Evolutionary conservation across 2,329 filamentous ascomycete genomes (phyloP), one percentile per base, ranked within the genome.

Genomic region (Elsinoe batatas): DNA sequence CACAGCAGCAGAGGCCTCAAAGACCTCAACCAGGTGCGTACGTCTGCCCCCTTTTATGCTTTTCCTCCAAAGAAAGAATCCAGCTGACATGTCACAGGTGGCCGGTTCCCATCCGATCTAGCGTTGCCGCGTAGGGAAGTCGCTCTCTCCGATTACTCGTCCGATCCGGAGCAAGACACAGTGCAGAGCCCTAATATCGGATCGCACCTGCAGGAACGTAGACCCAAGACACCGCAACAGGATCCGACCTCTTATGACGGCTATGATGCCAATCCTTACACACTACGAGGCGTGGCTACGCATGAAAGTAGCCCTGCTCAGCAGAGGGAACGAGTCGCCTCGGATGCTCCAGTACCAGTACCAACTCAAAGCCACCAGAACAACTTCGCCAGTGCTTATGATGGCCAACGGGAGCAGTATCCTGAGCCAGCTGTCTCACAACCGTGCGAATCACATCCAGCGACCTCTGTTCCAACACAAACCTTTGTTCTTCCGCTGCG

Each of bases 101-200:
- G 91, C 77, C 84, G 91, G 72, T 98, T 98, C 76, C 91, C 91
- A 74, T 94, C 88, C 74, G 91, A 96, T 77, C 77, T 97, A 65
- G 83, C 90, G 75, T 80, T 95, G 70, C 87, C 90, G 71, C 84
- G 88, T 76, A 84, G 57, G 12, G 61, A 60, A 7, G 58, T 59
- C 58, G 62, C 87, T 67, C 86, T 87, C 59, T 88, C 87, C 77
- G 94, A 88, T 77, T 82, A 84, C 71, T 88, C 84, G 70, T 91
- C 87, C 63, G 82, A 74, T 54, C 60, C 79, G 61, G 82, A 83
- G 65, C 76, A 77, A 67, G 79, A 83, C 65, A 69, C 81, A 64
- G 60, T 33, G 69, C 67, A 13, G 64, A 69, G 59, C 69, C 72
- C 58, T 68, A 32, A 35, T 12, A 26, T 55, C 18, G 17, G 33